Evolutionary conservation across 163 green algal species (phyloP), one percentile per base, ranked within the genome.

Genomic region (Chloromonas sp.): DNA sequence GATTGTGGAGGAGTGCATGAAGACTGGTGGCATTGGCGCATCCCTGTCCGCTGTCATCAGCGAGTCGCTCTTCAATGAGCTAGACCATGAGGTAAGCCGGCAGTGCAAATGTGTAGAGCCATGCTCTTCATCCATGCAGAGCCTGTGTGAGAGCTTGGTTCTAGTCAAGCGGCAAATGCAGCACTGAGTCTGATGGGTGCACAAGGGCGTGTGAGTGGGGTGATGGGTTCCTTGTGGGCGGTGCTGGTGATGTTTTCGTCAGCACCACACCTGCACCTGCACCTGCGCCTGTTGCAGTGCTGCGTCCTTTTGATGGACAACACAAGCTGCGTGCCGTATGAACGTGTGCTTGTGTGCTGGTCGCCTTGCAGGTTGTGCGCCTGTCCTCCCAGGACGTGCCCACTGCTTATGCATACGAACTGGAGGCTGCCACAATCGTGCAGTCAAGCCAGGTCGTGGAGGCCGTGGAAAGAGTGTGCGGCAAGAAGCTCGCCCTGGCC

Each of bases 1-100:
- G 83, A 99, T 99, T 86, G 94, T 98, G 61, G 95, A 99, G 92
- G 96, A 99, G 92, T 98, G 95, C 94, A 99, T 98, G 95, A 97
- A 97, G 91, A 98, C 95, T 0, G 96, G 88, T 82, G 96, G 96
- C 88, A 98, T 99, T 81, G 96, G 96, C 80, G 96, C 96, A 59
- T 98, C 96, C 0, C 91, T 99, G 3, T 98, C 94, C 14, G 94
- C 96, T 15, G 90, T 97, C 74, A 98, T 98, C 90, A 94, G 93
- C 88, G 96, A 98, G 92, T 95, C 92, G 3, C 91, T 98, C 0
- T 98, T 98, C 84, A 90, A 98, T 89, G 92, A 98, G 86, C 91
- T 98, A n/a, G 96, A 98, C 90, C 95, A 98, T 87, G 87, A 98
- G 91, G 92, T 36, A 36, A 36, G 36, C 36, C 36, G 36, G 36